These are phyloP conservation scores for Dactylella cylindrospora DNA, from an alignment of 2,329 filamentous ascomycete genomes.

Conservation along the genomic window DNA sequence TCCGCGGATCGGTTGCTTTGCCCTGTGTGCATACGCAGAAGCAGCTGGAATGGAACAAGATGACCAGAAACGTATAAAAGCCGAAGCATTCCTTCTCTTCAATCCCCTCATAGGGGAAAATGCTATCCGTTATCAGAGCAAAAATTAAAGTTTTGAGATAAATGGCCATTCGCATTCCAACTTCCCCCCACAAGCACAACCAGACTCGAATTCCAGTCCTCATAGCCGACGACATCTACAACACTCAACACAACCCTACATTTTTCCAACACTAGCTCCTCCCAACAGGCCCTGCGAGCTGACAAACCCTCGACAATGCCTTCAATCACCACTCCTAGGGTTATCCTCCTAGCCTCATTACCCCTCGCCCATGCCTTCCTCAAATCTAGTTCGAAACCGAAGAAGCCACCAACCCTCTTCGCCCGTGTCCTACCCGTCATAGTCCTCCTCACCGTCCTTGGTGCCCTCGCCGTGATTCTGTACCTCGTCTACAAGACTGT, in stretches of 20 bases:
- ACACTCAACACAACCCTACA: neutral
- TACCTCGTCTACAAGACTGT: slow-evolving; percentile 34
- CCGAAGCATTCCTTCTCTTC: no score
- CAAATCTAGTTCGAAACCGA: slow-evolving; percentile 13
- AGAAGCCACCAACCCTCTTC: slow-evolving; percentile 7
- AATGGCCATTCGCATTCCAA: neutral
- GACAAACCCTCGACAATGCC: no score
- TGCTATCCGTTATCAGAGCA: no score
- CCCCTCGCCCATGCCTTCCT: slow-evolving; percentile 8
- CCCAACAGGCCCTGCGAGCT: no score
- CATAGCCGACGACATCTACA: neutral
- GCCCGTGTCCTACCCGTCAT: slow-evolving; percentile 18
- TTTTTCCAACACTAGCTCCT: neutral
- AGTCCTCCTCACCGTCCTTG: slow-evolving; percentile 16
- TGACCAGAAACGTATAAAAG: no score
- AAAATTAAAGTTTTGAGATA: no score
- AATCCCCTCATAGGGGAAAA: no score
- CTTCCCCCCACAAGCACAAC: neutral
- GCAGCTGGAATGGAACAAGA: no score
- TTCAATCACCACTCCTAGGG: no score
- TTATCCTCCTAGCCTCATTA: no score
- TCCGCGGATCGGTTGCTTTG: no score
- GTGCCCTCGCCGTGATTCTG: slow-evolving; percentile 17
- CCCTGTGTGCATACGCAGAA: no score
- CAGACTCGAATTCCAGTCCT: neutral